phyloP scores from a whole-genome alignment of 176 grass and related monocot genomes.

The Avena insularis region DNA sequence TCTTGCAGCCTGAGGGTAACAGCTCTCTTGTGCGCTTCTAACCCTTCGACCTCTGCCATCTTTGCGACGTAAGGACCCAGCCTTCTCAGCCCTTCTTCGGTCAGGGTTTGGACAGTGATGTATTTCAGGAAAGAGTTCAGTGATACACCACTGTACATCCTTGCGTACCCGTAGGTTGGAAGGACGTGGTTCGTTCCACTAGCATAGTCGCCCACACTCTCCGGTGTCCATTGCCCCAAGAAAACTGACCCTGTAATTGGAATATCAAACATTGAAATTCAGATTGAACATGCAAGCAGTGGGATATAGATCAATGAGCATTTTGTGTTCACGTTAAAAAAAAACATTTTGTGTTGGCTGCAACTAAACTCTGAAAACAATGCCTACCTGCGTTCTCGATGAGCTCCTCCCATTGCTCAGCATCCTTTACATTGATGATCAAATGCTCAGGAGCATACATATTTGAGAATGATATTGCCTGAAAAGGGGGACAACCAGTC shows the following conservation, averaged over 20 bases:
- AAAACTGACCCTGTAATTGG: conserved; percentile 81
- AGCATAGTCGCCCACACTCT: conserved; percentile 88
- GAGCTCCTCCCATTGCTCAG: conserved; percentile 82
- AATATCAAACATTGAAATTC: neutral
- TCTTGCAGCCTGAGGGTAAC: conserved; percentile 90
- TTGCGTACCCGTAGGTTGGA: conserved; percentile 91
- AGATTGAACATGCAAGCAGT: neutral
- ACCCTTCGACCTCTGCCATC: conserved; percentile 94
- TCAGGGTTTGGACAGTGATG: conserved; percentile 87
- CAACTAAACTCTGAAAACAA: neutral
- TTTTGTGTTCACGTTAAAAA: too few relatives aligned
- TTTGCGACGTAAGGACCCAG: conserved; percentile 76
- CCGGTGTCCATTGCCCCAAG: conserved; percentile 87
- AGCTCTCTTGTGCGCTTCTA: conserved; percentile 94
- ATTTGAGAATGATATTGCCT: conserved; percentile 94
- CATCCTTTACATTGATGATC: conserved; percentile 89
- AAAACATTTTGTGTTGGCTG: too few relatives aligned
- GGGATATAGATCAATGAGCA: neutral
- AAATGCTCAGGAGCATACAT: conserved; percentile 97
- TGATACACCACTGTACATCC: conserved; percentile 96
- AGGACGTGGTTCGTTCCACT: conserved; percentile 95
- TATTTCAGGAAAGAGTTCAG: conserved; percentile 93
- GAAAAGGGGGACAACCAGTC: neutral
- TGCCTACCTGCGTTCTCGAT: conserved; percentile 87
- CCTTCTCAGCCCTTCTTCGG: conserved; percentile 81